These are phyloP conservation scores for Penicillium ochrochloron DNA, from an alignment of 495 filamentous ascomycete genomes.

Conservation along the genomic window DNA sequence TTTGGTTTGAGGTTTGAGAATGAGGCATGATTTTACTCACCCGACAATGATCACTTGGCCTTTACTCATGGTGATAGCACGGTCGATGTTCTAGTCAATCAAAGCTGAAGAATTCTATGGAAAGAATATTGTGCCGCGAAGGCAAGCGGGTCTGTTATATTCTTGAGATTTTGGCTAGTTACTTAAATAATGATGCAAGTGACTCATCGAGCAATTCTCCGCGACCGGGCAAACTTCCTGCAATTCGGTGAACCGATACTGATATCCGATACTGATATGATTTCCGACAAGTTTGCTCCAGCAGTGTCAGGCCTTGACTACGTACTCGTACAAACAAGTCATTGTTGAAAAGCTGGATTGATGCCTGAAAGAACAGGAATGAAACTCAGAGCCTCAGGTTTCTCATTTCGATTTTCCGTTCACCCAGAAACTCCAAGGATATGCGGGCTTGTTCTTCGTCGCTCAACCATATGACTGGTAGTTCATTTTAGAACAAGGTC, in stretches of 20 bases:
- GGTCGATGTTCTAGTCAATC: background rate
- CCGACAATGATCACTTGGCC: constrained; percentile 6
- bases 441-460: background rate
- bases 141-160: background rate
- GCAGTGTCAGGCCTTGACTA: background rate
- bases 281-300: background rate
- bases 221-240: background rate
- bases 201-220: constrained; percentile 2
- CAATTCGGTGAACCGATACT: background rate
- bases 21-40: background rate
- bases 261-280: background rate
- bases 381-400: background rate
- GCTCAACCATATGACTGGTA: background rate
- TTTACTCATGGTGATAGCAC: background rate
- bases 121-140: background rate
- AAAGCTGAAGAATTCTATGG: background rate
- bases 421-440: background rate
- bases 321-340: background rate
- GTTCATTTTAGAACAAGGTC: background rate
- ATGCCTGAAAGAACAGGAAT: background rate
- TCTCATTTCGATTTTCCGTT: constrained; percentile 3
- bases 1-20: background rate
- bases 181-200: background rate
- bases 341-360: background rate
- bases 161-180: background rate